Base-by-base conservation (phyloP, 1,139 yeast species). In the Candida buenavistaensis region DNA sequence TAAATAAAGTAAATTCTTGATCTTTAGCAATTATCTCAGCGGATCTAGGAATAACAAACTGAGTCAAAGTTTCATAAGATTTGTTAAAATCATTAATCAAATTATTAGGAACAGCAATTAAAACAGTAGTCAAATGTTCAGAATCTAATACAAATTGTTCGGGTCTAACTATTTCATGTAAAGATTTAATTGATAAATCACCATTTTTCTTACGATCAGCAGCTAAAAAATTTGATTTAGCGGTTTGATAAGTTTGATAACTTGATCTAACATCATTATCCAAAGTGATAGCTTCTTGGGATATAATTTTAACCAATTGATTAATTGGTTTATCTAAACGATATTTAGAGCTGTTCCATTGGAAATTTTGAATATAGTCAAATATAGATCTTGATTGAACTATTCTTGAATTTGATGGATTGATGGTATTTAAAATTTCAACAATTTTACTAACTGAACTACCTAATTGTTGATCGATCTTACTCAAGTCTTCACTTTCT, bases 191-290 rank as follows among this genome's bases (percentile, higher is more conserved):
- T 7, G 96, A 82, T 47, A 92, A 73, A 58, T 94, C 96, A 39
- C 99, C 99, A 32, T 84, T 85, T 57, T 84, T 87, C 62, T 89
- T 89, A 52, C 97, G 78, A 60, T 92, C 96, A 21, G 95, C 94
- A 9, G 96, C 89, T 32, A 81, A 75, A 45, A 89, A 73, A 53
- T 82, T 86, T 28, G 95, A 78, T 62, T 83, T 87, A 32, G 97
- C 96, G 30, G 79, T 73, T 51, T 80, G 85, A 62, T 88, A 92
- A 44, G 68, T 71, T 49, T 82, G 78, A 56, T 75, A 84, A 15
- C 85, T 69, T 10, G 77, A 63, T 54, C 88, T 77, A 33, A 92
- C 86, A 56, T 92, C 98, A 32, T 75, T 68, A 55, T 92, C 98
- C 48, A 92, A 74, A 34, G 85, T 79, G 46, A 81, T 61, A 1